phyloP scores from a whole-genome alignment of 2,329 filamentous ascomycete genomes.

The Trichoderma endophyticum region DNA sequence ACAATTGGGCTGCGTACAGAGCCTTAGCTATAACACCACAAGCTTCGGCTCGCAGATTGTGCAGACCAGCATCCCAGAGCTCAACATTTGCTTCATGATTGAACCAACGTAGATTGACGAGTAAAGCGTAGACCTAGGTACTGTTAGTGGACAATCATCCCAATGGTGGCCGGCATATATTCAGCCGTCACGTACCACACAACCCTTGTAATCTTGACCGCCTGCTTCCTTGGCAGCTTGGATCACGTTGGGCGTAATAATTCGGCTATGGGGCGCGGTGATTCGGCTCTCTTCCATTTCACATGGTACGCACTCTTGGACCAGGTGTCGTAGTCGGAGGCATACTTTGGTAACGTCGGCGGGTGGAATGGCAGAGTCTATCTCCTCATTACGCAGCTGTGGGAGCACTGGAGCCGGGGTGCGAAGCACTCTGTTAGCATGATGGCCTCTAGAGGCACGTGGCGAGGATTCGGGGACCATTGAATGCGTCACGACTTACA shows the following conservation, averaged over 20 bases:
- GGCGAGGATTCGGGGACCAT: not conserved
- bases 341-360: conserved; percentile 85
- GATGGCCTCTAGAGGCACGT: not conserved
- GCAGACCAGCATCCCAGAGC: conserved; percentile 88
- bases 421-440: conserved; percentile 1
- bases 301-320: conserved; percentile 86
- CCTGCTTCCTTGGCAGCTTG: conserved; percentile 79
- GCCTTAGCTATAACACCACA: conserved; percentile 91
- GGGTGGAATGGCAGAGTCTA: conserved; percentile 67
- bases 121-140: conserved; percentile 65
- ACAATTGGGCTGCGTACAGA: conserved; percentile 41
- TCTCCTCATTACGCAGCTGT: conserved; percentile 53
- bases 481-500: conserved; percentile 33
- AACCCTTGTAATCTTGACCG: conserved; percentile 67
- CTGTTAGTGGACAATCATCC: not conserved
- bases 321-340: conserved; percentile 82
- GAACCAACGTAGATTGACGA: conserved; percentile 73
- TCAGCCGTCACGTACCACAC: conserved; percentile 53
- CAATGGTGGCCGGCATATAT: not conserved
- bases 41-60: conserved; percentile 72
- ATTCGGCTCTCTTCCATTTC: conserved; percentile 76
- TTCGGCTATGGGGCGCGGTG: conserved; percentile 74
- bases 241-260: conserved; percentile 80
- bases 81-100: conserved; percentile 73
- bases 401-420: conserved; percentile 57